phyloP scores from a whole-genome alignment of 164 flowering plant species.

The Liriodendron chinense region DNA sequence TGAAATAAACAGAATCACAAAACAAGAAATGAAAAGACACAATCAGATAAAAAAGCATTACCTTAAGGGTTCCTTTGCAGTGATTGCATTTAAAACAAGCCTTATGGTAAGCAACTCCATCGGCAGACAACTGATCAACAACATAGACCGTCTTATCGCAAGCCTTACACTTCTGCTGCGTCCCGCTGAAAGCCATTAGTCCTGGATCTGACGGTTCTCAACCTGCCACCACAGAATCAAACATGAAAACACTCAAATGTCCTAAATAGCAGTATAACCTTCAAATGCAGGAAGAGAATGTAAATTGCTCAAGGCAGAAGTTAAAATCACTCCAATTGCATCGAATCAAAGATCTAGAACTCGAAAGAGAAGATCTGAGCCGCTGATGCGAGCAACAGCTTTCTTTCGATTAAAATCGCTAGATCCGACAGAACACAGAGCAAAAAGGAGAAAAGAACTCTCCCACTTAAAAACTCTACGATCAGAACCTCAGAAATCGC shows the following conservation, averaged over 20 bases:
- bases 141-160: conserved; percentile 93
- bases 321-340: not conserved
- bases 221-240: not conserved
- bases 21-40: not conserved
- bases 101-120: conserved; percentile 86
- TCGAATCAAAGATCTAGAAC: not conserved
- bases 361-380: not conserved
- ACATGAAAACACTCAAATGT: not conserved
- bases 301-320: not conserved
- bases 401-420: not conserved
- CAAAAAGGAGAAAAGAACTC: not conserved
- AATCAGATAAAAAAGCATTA: conserved; percentile 11
- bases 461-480: not conserved
- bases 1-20: too few species aligned
- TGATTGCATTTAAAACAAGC: conserved; percentile 92
- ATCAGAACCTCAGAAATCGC: not conserved
- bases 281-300: not conserved
- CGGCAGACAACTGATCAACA: conserved; percentile 82
- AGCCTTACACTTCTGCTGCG: conserved; percentile 91
- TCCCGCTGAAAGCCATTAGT: conserved; percentile 57
- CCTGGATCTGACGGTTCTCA: conserved; percentile 1
- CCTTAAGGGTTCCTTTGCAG: conserved; percentile 93
- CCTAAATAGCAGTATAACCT: not conserved
- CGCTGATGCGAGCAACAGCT: not conserved
- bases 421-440: not conserved